These are phyloP conservation scores for Leptographium radiaticola DNA, from an alignment of 2,329 filamentous ascomycete genomes.

Conservation along the genomic window DNA sequence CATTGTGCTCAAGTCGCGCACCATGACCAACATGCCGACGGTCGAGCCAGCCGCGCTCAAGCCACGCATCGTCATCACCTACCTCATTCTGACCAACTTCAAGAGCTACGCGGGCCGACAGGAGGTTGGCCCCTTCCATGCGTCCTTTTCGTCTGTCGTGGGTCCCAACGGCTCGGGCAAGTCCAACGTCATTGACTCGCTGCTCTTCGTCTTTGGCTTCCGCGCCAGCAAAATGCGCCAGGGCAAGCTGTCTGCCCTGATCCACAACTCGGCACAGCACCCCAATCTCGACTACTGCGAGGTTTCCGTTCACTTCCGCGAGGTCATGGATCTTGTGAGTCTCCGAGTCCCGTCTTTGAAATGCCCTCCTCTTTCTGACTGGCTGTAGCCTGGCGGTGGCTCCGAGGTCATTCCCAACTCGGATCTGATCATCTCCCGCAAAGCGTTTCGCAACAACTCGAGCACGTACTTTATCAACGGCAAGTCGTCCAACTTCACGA, in stretches of 20 bases:
- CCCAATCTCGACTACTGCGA: slow-evolving; percentile 84
- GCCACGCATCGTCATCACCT: slow-evolving; percentile 81
- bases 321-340: slow-evolving; percentile 71
- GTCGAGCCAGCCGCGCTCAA: slow-evolving; percentile 62
- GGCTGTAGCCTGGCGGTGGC: slow-evolving; percentile 51
- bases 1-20: slow-evolving; percentile 78
- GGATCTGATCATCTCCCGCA: slow-evolving; percentile 74
- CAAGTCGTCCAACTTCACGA: slow-evolving; percentile 80
- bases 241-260: slow-evolving; percentile 93
- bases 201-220: slow-evolving; percentile 98
- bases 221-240: slow-evolving; percentile 98
- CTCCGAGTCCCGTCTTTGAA: no score
- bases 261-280: slow-evolving; percentile 86
- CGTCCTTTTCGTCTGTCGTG: slow-evolving; percentile 94
- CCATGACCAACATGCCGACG: slow-evolving; percentile 50
- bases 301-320: slow-evolving; percentile 91
- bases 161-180: slow-evolving; percentile 97
- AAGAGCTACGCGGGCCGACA: slow-evolving; percentile 96
- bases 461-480: slow-evolving; percentile 97
- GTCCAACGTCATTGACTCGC: slow-evolving; percentile 95
- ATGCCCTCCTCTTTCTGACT: slow-evolving; percentile 11
- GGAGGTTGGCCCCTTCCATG: slow-evolving; percentile 90
- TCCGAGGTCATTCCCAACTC: slow-evolving; percentile 72
- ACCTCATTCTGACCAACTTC: slow-evolving; percentile 89
- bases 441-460: slow-evolving; percentile 93